These are phyloP conservation scores for Mycocentrospora acerina DNA, from an alignment of 2,329 filamentous ascomycete species.

Conservation along the genomic window DNA sequence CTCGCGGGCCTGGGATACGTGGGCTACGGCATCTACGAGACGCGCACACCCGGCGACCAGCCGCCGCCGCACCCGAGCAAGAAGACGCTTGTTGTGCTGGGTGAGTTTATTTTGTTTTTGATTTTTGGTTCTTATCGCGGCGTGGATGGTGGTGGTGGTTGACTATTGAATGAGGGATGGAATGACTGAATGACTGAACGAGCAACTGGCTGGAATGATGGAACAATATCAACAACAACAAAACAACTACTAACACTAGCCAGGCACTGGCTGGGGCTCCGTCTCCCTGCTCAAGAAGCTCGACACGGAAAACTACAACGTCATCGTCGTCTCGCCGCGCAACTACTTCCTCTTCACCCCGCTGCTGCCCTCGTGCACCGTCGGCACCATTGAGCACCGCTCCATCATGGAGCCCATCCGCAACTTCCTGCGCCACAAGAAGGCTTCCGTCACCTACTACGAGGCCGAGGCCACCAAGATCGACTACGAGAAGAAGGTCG, in stretches of 20 bases:
- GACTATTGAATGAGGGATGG: too few relatives aligned
- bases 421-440: constrained; percentile 93
- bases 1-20: constrained; percentile 70
- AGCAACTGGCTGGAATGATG: too few relatives aligned
- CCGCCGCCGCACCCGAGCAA: constrained; percentile 77
- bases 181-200: too few relatives aligned
- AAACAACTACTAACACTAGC: constrained; percentile 15
- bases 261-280: constrained; percentile 94
- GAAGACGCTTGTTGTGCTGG: constrained; percentile 95
- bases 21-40: constrained; percentile 78
- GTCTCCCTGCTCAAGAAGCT: constrained; percentile 98
- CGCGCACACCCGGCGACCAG: constrained; percentile 81
- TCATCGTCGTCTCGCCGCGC: constrained; percentile 93
- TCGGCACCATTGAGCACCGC: constrained; percentile 95
- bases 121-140: too few relatives aligned
- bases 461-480: constrained; percentile 97
- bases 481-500: constrained; percentile 84
- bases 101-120: too few relatives aligned
- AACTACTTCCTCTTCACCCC: constrained; percentile 99
- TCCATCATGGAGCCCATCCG: constrained; percentile 99
- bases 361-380: constrained; percentile 94
- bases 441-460: constrained; percentile 91
- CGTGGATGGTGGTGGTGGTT: too few relatives aligned
- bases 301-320: constrained; percentile 98
- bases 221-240: too few relatives aligned